Conservation (phyloP, 768 basidiomycete genomes). For the Lactarius psammicola region DNA sequence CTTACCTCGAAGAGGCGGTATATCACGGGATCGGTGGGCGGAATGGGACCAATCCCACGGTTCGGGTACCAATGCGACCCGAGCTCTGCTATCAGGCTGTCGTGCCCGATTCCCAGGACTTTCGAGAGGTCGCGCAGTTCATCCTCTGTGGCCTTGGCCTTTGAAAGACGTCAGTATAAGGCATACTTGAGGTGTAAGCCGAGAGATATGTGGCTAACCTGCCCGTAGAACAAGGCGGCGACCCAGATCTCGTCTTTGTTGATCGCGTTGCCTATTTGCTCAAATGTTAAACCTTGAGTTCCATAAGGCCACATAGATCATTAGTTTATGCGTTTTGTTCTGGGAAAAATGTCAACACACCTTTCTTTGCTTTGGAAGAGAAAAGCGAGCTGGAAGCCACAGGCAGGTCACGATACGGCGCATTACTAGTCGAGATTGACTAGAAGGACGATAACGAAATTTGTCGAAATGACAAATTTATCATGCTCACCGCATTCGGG, state of each 20-base stretch:
- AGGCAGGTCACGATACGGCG: neutral
- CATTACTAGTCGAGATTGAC: constrained; percentile 5
- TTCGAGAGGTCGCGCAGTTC: constrained; percentile 55
- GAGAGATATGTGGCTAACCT: constrained; percentile 41
- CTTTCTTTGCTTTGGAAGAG: neutral
- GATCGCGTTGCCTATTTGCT: constrained; percentile 61
- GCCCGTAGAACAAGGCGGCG: constrained; percentile 78
- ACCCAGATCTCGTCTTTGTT: constrained; percentile 80
- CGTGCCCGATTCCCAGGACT: constrained; percentile 48
- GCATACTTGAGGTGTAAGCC: neutral
- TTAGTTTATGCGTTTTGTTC: constrained; percentile 61
- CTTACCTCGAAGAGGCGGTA: constrained; percentile 79
- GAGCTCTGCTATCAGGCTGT: constrained; percentile 43
- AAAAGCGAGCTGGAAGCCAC: constrained; percentile 1
- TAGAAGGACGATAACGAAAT: neutral
- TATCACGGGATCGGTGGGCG: constrained; percentile 75
- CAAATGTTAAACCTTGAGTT: constrained; percentile 63
- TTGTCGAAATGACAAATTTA: too few species aligned
- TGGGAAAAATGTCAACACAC: constrained; percentile 34
- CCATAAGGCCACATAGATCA: neutral
- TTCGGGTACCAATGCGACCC: constrained; percentile 74
- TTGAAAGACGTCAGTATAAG: neutral
- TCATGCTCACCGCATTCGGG: constrained; percentile 1
- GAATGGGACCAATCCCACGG: constrained; percentile 65
- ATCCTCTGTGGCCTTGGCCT: constrained; percentile 68